Conservation (phyloP, 106 monocot species). For the Chionographis japonica region DNA sequence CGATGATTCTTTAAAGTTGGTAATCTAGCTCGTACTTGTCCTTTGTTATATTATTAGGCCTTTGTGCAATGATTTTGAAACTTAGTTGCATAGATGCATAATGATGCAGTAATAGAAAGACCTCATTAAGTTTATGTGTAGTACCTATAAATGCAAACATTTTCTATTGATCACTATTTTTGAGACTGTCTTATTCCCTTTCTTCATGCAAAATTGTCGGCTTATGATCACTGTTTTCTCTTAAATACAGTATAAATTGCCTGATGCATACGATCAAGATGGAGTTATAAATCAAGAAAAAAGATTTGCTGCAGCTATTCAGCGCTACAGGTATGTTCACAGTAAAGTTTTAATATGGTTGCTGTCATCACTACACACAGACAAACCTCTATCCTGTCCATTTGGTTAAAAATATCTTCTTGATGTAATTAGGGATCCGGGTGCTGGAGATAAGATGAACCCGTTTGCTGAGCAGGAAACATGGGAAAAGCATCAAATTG, state of each 20-base stretch:
- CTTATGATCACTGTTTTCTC: background rate
- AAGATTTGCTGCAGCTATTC: constrained; percentile 86
- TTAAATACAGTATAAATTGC: constrained; percentile 81
- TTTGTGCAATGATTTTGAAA: no score
- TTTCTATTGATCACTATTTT: background rate
- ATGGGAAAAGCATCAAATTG: constrained; percentile 99
- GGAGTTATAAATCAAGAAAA: constrained; percentile 93
- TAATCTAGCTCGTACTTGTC: no score
- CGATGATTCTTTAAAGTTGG: no score
- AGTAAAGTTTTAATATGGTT: background rate
- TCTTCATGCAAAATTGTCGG: background rate
- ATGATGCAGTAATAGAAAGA: no score
- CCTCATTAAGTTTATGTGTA: no score
- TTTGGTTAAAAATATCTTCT: background rate
- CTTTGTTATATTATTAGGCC: no score
- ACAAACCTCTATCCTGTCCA: no score
- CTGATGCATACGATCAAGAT: constrained; percentile 92
- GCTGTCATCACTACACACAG: constrained; percentile 2
- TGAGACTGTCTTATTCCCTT: background rate
- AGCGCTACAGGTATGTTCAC: constrained; percentile 64
- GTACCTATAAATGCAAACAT: no score
- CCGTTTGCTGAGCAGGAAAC: constrained; percentile 99
- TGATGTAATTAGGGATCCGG: constrained; percentile 49
- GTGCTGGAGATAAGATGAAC: constrained; percentile 88
- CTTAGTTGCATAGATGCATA: no score